Evolutionary conservation across 768 basidiomycete genomes (phyloP).

Genomic region (Lactifluus rugatus): DNA sequence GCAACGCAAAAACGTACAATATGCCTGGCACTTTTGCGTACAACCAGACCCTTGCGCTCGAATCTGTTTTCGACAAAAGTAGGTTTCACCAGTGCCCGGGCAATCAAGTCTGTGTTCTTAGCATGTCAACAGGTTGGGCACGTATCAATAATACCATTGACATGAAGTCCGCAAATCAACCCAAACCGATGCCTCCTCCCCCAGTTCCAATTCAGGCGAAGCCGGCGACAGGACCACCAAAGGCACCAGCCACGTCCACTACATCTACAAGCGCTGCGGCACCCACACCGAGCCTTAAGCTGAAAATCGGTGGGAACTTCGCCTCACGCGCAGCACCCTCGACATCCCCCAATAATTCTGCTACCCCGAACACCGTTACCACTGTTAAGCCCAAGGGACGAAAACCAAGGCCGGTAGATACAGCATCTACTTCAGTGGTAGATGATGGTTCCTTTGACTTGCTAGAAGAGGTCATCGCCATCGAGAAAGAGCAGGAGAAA

Average conservation of each 20-base stretch:
- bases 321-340: slow-evolving; percentile 16
- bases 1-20: slow-evolving; percentile 85
- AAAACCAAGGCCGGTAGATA: slow-evolving; percentile 36
- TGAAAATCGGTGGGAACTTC: slow-evolving; percentile 25
- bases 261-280: slow-evolving; percentile 20
- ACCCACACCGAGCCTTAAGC: slow-evolving; percentile 27
- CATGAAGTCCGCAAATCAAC: slow-evolving; percentile 36
- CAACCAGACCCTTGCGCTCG: slow-evolving; percentile 64
- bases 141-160: slow-evolving; percentile 79
- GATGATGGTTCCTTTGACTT: slow-evolving; percentile 79
- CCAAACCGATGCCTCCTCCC: slow-evolving; percentile 17
- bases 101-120: not conserved
- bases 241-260: not conserved
- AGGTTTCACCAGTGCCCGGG: slow-evolving; percentile 23
- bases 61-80: slow-evolving; percentile 83
- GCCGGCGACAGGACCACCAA: not conserved
- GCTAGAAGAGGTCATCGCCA: slow-evolving; percentile 71
- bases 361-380: not conserved
- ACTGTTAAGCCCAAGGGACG: slow-evolving; percentile 26
- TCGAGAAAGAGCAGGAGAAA: slow-evolving; percentile 38
- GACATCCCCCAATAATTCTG: slow-evolving; percentile 17
- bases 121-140: slow-evolving; percentile 57
- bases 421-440: slow-evolving; percentile 39
- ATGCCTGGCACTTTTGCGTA: slow-evolving; percentile 58
- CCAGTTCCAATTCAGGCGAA: slow-evolving; percentile 17